Conservation (phyloP, 2,329 filamentous ascomycete genomes). For the Phoma sp. region DNA sequence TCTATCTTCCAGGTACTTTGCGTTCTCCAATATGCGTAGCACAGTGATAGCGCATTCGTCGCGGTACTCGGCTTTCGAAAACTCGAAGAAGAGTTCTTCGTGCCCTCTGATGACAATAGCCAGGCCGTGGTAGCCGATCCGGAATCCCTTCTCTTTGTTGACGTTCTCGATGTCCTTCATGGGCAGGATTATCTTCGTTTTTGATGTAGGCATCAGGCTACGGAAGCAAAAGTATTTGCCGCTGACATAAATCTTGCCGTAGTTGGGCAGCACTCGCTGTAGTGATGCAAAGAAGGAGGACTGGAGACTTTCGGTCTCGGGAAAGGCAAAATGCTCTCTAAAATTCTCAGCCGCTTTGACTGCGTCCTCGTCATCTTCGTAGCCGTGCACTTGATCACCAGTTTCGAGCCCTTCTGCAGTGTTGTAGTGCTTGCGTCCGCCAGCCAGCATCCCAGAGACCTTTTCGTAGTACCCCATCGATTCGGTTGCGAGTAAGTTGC, state of each 20-base stretch:
- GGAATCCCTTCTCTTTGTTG: slow-evolving; percentile 92
- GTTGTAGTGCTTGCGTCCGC: slow-evolving; percentile 86
- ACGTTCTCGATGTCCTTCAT: slow-evolving; percentile 91
- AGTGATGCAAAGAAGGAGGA: slow-evolving; percentile 93
- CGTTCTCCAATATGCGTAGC: slow-evolving; percentile 75
- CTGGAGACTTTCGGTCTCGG: slow-evolving; percentile 79
- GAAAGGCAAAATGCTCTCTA: slow-evolving; percentile 87
- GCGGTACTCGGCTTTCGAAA: slow-evolving; percentile 74
- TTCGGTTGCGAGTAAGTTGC: slow-evolving; percentile 80
- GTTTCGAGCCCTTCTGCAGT: slow-evolving; percentile 69
- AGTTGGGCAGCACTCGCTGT: slow-evolving; percentile 87
- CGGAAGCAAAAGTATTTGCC: slow-evolving; percentile 89
- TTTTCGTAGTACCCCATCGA: slow-evolving; percentile 97
- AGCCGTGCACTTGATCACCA: slow-evolving; percentile 66
- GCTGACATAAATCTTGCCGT: slow-evolving; percentile 96
- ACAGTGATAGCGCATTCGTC: slow-evolving; percentile 90
- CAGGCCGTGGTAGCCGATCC: slow-evolving; percentile 87
- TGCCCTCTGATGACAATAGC: slow-evolving; percentile 93
- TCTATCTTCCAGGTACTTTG: slow-evolving; percentile 73
- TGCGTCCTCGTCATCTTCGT: slow-evolving; percentile 62
- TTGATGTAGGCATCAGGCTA: slow-evolving; percentile 84
- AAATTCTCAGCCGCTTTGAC: slow-evolving; percentile 71
- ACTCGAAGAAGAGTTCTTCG: slow-evolving; percentile 97
- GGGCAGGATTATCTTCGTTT: slow-evolving; percentile 90
- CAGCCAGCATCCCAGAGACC: slow-evolving; percentile 96